Conservation (phyloP, 352 stramenopile genomes). For the Phytophthora kernoviae region DNA sequence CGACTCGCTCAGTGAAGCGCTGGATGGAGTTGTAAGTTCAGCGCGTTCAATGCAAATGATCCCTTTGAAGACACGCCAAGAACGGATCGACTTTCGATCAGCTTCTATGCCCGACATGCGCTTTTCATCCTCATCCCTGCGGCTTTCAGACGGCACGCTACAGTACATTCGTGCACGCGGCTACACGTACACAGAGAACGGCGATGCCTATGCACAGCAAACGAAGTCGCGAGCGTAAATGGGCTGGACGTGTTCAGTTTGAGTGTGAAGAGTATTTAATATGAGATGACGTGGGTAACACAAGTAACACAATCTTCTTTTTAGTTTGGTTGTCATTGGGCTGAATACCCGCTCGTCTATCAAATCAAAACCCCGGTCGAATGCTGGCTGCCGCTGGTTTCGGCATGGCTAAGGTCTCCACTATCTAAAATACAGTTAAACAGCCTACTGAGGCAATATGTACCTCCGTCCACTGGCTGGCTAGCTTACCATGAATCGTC, state of each 20-base stretch:
- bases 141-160: conserved; percentile 27
- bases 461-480: conserved; percentile 4
- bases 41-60: conserved; percentile 36
- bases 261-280: conserved; percentile 14
- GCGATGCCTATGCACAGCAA: conserved; percentile 2
- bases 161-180: conserved; percentile 34
- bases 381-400: conserved; percentile 14
- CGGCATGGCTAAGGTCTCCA: conserved; percentile 21
- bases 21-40: conserved; percentile 42
- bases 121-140: conserved; percentile 45
- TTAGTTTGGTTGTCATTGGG: conserved; percentile 19
- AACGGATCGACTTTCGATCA: conserved; percentile 71
- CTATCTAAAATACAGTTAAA: conserved; percentile 41
- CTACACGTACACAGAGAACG: conserved; percentile 43
- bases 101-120: conserved; percentile 74
- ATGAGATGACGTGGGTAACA: not conserved
- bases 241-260: not conserved
- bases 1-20: conserved; percentile 44
- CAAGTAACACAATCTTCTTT: conserved; percentile 1
- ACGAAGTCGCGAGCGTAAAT: not conserved
- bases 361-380: conserved; percentile 29
- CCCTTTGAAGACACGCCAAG: conserved; percentile 60
- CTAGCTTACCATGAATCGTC: conserved; percentile 22
- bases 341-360: conserved; percentile 31
- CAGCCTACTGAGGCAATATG: conserved; percentile 21